A percentile compares a stretch with the other conserved stretches of the same genome.
Conservation (phyloP, 1,284 basidiomycete genomes). For the Coniferiporia weirii region DNA sequence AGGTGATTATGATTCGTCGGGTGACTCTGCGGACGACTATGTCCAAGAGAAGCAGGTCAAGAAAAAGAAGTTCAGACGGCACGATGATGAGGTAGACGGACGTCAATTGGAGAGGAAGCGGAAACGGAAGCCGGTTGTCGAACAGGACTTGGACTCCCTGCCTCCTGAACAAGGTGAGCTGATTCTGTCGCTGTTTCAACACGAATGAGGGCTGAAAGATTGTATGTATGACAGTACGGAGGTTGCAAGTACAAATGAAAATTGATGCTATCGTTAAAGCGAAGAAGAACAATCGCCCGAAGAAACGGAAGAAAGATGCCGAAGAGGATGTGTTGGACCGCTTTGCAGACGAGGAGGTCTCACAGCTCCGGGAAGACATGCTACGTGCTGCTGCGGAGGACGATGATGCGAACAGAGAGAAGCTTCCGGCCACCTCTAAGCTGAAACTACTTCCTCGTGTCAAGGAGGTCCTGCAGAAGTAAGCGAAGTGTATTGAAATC, state of each 20-base stretch:
- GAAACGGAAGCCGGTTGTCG: slow-evolving; percentile 46
- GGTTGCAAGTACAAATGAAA: slow-evolving; percentile 60
- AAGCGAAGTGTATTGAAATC: slow-evolving; percentile 8
- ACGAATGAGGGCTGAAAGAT: slow-evolving; percentile 18
- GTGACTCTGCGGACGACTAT: slow-evolving; percentile 65
- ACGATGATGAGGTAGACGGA: slow-evolving; percentile 35
- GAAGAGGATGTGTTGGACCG: slow-evolving; percentile 78
- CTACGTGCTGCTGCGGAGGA: slow-evolving; percentile 83
- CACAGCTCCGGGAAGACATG: slow-evolving; percentile 82
- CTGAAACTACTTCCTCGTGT: slow-evolving; percentile 83
- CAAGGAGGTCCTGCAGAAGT: slow-evolving; percentile 94
- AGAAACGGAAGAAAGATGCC: slow-evolving; percentile 65
- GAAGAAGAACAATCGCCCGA: slow-evolving; percentile 59
- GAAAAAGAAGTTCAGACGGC: slow-evolving; percentile 44
- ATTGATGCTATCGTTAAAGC: slow-evolving; percentile 85
- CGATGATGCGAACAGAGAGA: slow-evolving; percentile 73
- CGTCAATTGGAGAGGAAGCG: slow-evolving; percentile 39
- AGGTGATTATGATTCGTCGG: slow-evolving; percentile 51
- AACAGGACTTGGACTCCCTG: slow-evolving; percentile 58
- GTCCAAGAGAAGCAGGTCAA: slow-evolving; percentile 46
- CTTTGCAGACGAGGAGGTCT: slow-evolving; percentile 90
- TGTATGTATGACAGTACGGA: slow-evolving; percentile 34
- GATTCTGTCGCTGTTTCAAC: slow-evolving; percentile 6
- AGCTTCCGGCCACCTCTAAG: slow-evolving; percentile 84
- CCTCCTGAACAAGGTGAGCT: slow-evolving; percentile 66